Evolutionary conservation across 2,329 filamentous ascomycete genomes (phyloP), one percentile per base, ranked within the genome.

Genomic region (Stemphylium beticola): DNA sequence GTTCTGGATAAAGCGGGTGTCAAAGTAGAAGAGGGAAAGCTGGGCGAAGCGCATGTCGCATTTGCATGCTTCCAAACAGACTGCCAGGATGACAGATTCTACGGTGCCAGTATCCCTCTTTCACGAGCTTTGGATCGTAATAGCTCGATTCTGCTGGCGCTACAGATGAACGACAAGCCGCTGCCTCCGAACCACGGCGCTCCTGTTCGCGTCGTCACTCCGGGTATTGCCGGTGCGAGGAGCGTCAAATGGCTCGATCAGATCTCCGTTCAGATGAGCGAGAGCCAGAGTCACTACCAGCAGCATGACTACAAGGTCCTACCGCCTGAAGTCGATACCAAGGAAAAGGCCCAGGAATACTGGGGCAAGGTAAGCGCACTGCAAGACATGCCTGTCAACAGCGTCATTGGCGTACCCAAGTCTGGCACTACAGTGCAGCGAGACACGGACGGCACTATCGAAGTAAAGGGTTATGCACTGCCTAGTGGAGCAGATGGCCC

Each of bases 271-370:
- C 80, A 82, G 57, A 69, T 74, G 44, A 57, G 74, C 42, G 82
- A 86, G 61, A 82, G 79, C 18, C 69, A 73, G 4, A 85, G 84
- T 60, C 79, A 81, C 67, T 87, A 86, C 64, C 83, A 85, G 70
- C 80, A 82, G 53, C 78, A 76, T 43, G 84, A 86, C 69, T 87
- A 87, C 74, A 86, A 86, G 66, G 76, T 84, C 26, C 73, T 87
- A 6, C 83, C 83, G 1, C 81, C 80, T 0, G 77, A 83, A 32
- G 82, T 78, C 0, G 73, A 76, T 10, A 78, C 77, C 46, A 75
- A 73, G 44, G 77, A 81, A 44, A 76, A 78, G 14, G 84, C 84
- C 3, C 77, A 81, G 57, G 71, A 76, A 38, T 85, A 78, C 67
- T 87, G 84, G 84, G 67, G 74, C 18, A 74, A 69, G 14, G 77